Conservation (phyloP, 148 eudicot genomes). For the Polygonum aviculare region DNA sequence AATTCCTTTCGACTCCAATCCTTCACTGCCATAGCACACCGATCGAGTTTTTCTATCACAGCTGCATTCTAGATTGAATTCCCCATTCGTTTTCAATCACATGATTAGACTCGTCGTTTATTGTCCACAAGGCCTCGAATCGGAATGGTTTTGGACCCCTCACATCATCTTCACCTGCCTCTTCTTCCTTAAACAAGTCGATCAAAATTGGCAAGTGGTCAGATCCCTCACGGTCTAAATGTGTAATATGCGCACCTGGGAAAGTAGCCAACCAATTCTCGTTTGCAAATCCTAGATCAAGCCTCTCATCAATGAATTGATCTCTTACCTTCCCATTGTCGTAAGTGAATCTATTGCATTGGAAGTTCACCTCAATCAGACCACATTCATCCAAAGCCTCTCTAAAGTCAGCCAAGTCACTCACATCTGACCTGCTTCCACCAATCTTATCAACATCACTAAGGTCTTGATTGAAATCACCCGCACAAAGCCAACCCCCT, state of each 20-base stretch:
- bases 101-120: too few species aligned
- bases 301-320: background rate
- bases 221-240: background rate
- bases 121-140: too few species aligned
- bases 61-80: too few species aligned
- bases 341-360: background rate
- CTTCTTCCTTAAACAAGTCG: too few species aligned
- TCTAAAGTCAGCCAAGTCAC: background rate
- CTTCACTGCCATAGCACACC: too few species aligned
- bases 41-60: too few species aligned
- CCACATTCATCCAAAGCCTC: background rate
- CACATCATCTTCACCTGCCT: too few species aligned
- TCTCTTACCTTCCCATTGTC: background rate
- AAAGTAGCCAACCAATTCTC: too few species aligned
- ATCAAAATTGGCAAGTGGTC: background rate
- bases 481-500: background rate
- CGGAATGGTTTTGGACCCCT: too few species aligned
- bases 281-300: too few species aligned
- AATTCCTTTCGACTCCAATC: too few species aligned
- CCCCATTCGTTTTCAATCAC: too few species aligned
- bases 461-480: background rate
- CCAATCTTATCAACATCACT: background rate
- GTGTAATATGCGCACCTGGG: background rate
- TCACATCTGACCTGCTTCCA: background rate
- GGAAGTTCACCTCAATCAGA: background rate